A percentile compares a stretch with the other conserved stretches of the same genome.
Conservation (phyloP, 345 rosid genomes). For the Hibiscus mutabilis region DNA sequence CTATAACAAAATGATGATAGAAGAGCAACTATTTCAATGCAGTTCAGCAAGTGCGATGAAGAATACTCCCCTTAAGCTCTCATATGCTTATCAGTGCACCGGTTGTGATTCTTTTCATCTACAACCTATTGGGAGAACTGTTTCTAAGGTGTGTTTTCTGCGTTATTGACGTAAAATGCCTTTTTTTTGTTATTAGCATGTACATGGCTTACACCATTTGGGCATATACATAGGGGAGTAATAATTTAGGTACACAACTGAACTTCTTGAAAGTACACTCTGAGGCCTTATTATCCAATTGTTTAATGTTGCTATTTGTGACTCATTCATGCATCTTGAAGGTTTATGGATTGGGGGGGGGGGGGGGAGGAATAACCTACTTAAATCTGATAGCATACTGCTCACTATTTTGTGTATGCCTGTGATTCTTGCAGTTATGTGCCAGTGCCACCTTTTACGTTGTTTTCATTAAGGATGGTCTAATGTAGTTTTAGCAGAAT, state of each 20-base stretch:
- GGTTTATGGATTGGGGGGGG: background rate
- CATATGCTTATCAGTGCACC: conserved; percentile 89
- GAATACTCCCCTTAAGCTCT: conserved; percentile 96
- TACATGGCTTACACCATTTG: background rate
- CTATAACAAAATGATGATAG: conserved; percentile 11
- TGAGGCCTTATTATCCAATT: background rate
- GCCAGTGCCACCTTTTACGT: background rate
- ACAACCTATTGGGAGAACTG: conserved; percentile 80
- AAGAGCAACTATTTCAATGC: conserved; percentile 27
- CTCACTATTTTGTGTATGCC: background rate
- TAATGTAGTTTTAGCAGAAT: background rate
- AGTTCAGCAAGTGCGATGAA: conserved; percentile 98
- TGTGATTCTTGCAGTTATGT: background rate
- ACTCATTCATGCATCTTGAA: background rate
- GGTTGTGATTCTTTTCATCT: conserved; percentile 99
- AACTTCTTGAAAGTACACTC: background rate
- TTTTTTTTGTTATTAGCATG: background rate
- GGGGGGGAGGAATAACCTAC: background rate
- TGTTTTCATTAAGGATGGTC: background rate
- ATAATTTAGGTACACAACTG: background rate
- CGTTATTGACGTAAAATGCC: background rate
- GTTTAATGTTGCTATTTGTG: background rate
- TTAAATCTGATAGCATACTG: background rate
- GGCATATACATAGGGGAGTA: background rate
- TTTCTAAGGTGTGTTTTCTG: conserved; percentile 58